A percentile compares a stretch with the other conserved stretches of the same genome.
phyloP scores from a whole-genome alignment of 2,329 filamentous ascomycete genomes.

The Cercospora zeina region DNA sequence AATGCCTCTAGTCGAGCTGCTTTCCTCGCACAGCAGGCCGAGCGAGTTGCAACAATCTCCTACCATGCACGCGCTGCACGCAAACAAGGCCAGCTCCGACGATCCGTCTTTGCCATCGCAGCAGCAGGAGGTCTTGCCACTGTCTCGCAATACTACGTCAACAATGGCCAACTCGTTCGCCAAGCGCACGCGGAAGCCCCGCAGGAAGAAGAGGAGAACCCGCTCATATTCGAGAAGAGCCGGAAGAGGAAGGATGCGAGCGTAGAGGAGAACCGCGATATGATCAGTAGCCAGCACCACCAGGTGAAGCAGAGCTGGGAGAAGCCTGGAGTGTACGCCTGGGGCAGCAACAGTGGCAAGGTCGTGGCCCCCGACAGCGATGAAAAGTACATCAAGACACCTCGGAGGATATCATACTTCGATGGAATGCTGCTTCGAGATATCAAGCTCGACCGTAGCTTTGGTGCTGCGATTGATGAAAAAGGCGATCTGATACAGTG shows the following conservation, averaged over 20 bases:
- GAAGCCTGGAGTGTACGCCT: conserved; percentile 86
- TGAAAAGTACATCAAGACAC: conserved; percentile 74
- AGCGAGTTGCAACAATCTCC: conserved; percentile 35
- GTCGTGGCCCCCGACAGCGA: conserved; percentile 84
- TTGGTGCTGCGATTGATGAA: conserved; percentile 84
- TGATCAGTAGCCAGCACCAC: conserved; percentile 80
- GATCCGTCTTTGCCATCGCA: conserved; percentile 47
- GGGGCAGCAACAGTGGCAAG: conserved; percentile 82
- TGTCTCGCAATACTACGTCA: conserved; percentile 47
- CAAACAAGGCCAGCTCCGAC: conserved; percentile 50
- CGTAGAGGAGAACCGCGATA: conserved; percentile 70
- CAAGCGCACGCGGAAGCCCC: conserved; percentile 53
- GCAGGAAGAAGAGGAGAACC: conserved; percentile 45
- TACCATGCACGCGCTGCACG: conserved; percentile 43
- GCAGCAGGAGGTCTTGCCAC: conserved; percentile 48
- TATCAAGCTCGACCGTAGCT: conserved; percentile 77
- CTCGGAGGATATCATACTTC: conserved; percentile 76
- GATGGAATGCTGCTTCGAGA: conserved; percentile 81
- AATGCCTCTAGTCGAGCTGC: conserved; percentile 30
- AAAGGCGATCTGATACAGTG: conserved; percentile 89
- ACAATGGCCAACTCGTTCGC: conserved; percentile 43
- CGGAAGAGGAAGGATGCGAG: conserved; percentile 56
- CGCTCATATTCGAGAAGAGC: conserved; percentile 68
- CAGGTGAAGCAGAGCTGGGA: conserved; percentile 81
- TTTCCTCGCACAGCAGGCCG: conserved; percentile 31